phyloP scores from a whole-genome alignment of 2,329 filamentous ascomycete species.

The Colletotrichum lini region DNA sequence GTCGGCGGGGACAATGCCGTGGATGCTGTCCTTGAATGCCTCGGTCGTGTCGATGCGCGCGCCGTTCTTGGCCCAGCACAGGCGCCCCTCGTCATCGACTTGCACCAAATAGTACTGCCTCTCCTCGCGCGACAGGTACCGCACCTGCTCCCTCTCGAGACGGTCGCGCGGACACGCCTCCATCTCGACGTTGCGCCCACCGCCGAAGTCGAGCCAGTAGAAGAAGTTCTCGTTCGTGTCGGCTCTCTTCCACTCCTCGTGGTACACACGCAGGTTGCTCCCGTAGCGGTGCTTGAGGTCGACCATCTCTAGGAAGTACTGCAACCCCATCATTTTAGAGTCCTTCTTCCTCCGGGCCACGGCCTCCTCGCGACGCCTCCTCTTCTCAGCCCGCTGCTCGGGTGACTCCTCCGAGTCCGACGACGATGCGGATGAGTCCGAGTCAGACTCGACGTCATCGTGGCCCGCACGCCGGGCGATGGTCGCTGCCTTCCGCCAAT shows the following conservation, averaged over 20 bases:
- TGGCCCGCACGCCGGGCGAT: slow-evolving; percentile 81
- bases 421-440: slow-evolving; percentile 50
- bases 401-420: slow-evolving; percentile 51
- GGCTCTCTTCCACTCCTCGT: slow-evolving; percentile 84
- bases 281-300: slow-evolving; percentile 91
- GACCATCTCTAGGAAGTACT: slow-evolving; percentile 90
- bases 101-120: slow-evolving; percentile 84
- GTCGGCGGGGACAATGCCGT: slow-evolving; percentile 77
- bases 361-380: slow-evolving; percentile 61
- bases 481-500: slow-evolving; percentile 82
- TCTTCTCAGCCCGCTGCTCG: slow-evolving; percentile 56
- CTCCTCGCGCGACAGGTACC: slow-evolving; percentile 88
- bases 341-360: slow-evolving; percentile 73
- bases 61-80: slow-evolving; percentile 92
- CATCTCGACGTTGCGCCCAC: slow-evolving; percentile 79
- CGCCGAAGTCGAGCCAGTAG: slow-evolving; percentile 90
- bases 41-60: slow-evolving; percentile 82
- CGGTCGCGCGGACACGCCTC: slow-evolving; percentile 80
- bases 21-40: slow-evolving; percentile 83
- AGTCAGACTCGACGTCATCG: slow-evolving; percentile 70
- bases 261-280: slow-evolving; percentile 84
- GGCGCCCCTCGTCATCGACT: slow-evolving; percentile 79
- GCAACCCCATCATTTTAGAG: slow-evolving; percentile 85
- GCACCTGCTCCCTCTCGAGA: slow-evolving; percentile 83
- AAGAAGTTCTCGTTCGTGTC: slow-evolving; percentile 91